Evolutionary conservation across 1,284 basidiomycete species (phyloP).

Genomic region (Termitomyces sp.): DNA sequence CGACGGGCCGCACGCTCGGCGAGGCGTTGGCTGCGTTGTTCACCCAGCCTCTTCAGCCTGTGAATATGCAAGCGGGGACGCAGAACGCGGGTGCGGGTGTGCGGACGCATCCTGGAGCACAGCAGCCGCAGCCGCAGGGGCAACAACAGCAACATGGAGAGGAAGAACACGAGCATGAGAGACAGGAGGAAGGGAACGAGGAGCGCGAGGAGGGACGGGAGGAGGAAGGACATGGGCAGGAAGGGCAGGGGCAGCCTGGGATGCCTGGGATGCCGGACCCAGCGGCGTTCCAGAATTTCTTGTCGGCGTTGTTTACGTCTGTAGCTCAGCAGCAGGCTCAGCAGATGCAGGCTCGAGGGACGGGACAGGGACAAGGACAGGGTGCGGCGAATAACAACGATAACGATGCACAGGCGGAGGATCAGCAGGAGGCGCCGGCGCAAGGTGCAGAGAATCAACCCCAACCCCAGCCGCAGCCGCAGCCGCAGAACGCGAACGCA

Average conservation of each 20-base stretch:
- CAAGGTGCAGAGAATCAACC: not conserved
- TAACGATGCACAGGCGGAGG: not conserved
- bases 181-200: not conserved
- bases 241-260: not conserved
- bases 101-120: not conserved
- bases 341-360: not conserved
- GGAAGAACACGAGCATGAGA: not conserved
- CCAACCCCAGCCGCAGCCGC: not conserved
- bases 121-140: not conserved
- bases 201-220: no score
- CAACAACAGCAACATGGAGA: not conserved
- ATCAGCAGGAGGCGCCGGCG: not conserved
- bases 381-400: no score
- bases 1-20: slow-evolving; percentile 12
- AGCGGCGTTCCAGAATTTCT: not conserved
- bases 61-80: not conserved
- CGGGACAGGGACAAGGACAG: not conserved
- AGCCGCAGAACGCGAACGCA: not conserved
- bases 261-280: not conserved
- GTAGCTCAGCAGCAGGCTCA: not conserved
- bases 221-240: not conserved
- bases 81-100: not conserved
- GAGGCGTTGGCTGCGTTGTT: slow-evolving; percentile 19
- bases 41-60: not conserved
- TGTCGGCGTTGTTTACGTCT: not conserved